These are phyloP conservation scores for Solanum appendiculatum DNA, from an alignment of 257 asterid genomes.

Conservation along the genomic window DNA sequence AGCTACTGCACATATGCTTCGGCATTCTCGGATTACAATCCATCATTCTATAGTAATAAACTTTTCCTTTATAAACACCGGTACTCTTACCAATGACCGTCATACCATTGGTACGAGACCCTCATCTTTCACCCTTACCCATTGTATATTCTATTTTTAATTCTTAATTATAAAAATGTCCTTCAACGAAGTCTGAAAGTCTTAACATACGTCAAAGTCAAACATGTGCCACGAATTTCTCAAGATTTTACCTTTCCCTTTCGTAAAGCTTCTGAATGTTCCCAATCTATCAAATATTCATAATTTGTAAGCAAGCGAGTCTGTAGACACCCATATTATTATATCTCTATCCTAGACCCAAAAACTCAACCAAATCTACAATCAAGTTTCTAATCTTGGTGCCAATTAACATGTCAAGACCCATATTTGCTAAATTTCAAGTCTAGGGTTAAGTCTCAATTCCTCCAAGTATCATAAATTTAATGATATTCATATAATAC, in stretches of 20 bases:
- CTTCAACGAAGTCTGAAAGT: not conserved
- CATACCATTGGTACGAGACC: not conserved
- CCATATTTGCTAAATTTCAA: not conserved
- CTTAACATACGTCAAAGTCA: not conserved
- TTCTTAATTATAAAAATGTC: too few relatives aligned
- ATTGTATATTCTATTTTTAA: too few relatives aligned
- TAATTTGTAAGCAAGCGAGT: not conserved
- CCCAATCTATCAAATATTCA: not conserved
- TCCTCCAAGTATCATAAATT: not conserved
- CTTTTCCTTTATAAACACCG: not conserved
- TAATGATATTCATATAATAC: too few relatives aligned
- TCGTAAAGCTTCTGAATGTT: not conserved
- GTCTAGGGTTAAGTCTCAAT: not conserved
- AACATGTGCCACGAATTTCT: not conserved
- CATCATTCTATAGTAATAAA: not conserved
- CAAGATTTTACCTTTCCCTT: not conserved
- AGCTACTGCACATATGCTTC: not conserved
- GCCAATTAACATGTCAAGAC: not conserved
- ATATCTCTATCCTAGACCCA: too few relatives aligned
- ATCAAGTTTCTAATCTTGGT: not conserved
- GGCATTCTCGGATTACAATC: not conserved
- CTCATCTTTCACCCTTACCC: not conserved
- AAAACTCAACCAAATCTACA: not conserved
- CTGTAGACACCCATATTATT: not conserved
- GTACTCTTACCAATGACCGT: not conserved